Conservation (phyloP, 805 yeast species). For the Hagleromyces aurorensis region DNA sequence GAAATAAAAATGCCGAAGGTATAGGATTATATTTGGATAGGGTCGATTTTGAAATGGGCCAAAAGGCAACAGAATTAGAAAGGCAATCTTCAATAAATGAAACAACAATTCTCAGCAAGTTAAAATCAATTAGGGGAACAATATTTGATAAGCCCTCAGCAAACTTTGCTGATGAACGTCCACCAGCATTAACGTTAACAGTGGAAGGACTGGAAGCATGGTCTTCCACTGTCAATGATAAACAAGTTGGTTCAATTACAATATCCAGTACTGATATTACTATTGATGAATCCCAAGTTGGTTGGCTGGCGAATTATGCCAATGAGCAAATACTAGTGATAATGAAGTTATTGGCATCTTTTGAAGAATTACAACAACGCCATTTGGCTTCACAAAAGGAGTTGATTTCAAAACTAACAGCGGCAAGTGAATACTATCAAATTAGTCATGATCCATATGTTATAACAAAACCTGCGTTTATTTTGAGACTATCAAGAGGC, state of each 20-base stretch:
- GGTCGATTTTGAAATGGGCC: constrained; percentile 19
- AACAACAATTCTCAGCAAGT: constrained; percentile 10
- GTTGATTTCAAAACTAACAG: constrained; percentile 36
- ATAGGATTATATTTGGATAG: constrained; percentile 17
- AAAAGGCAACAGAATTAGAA: constrained; percentile 12
- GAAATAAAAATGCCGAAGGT: constrained; percentile 11
- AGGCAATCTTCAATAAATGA: constrained; percentile 12
- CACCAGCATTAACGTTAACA: constrained; percentile 23
- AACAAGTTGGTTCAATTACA: constrained; percentile 23
- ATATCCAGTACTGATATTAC: constrained; percentile 27
- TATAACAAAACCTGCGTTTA: constrained; percentile 79
- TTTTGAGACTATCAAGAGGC: constrained; percentile 58
- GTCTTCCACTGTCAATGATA: constrained; percentile 15
- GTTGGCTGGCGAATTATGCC: constrained; percentile 27
- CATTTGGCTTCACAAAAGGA: constrained; percentile 24
- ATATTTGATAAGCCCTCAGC: constrained; percentile 8
- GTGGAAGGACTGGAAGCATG: constrained; percentile 26
- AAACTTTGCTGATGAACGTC: constrained; percentile 12
- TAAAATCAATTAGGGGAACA: constrained; percentile 17
- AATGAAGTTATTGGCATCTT: constrained; percentile 6
- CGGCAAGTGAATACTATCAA: constrained; percentile 41
- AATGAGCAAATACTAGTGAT: constrained; percentile 8
- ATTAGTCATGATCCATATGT: constrained; percentile 84
- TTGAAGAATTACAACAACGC: constrained; percentile 5
- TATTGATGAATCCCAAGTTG: constrained; percentile 30